Conservation (phyloP, 305 asterid species). For the Solanum chacoense region DNA sequence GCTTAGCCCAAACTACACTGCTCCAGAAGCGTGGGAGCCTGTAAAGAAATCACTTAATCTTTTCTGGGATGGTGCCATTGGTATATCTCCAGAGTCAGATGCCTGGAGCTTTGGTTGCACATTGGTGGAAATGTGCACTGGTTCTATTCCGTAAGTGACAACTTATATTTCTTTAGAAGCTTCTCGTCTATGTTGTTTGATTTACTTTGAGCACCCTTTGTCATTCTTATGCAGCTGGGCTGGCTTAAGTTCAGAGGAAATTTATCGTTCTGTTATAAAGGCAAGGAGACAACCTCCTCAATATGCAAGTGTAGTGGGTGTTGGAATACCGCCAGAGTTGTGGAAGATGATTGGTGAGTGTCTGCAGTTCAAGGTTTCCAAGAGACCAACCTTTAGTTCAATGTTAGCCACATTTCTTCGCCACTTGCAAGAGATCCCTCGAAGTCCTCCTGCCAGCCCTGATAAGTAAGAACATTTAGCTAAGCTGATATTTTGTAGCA, state of each 20-base stretch:
- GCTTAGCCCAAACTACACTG: slow-evolving; percentile 95
- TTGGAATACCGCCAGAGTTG: slow-evolving; percentile 92
- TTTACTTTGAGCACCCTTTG: slow-evolving; percentile 15
- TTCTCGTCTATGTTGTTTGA: background rate
- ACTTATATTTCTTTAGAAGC: slow-evolving; percentile 2
- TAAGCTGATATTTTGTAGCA: slow-evolving; percentile 6
- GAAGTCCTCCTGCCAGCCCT: slow-evolving; percentile 95
- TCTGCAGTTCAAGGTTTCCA: slow-evolving; percentile 81
- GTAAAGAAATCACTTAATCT: slow-evolving; percentile 77
- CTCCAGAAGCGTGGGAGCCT: slow-evolving; percentile 99
- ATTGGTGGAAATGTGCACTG: slow-evolving; percentile 98
- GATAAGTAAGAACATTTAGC: slow-evolving; percentile 54
- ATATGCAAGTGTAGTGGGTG: slow-evolving; percentile 91
- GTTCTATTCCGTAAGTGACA: slow-evolving; percentile 86
- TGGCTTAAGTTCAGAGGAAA: slow-evolving; percentile 83
- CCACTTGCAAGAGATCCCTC: slow-evolving; percentile 91
- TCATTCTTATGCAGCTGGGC: slow-evolving; percentile 68
- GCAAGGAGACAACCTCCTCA: slow-evolving; percentile 90
- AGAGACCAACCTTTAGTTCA: slow-evolving; percentile 86
- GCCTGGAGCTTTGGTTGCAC: slow-evolving; percentile 99
- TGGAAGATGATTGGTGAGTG: slow-evolving; percentile 99
- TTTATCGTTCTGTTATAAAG: slow-evolving; percentile 84
- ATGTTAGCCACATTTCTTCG: slow-evolving; percentile 88
- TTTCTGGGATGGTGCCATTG: slow-evolving; percentile 97
- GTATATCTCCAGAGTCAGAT: slow-evolving; percentile 93